Conservation (phyloP, 164 flowering plant species). For the Malania oleifera region DNA sequence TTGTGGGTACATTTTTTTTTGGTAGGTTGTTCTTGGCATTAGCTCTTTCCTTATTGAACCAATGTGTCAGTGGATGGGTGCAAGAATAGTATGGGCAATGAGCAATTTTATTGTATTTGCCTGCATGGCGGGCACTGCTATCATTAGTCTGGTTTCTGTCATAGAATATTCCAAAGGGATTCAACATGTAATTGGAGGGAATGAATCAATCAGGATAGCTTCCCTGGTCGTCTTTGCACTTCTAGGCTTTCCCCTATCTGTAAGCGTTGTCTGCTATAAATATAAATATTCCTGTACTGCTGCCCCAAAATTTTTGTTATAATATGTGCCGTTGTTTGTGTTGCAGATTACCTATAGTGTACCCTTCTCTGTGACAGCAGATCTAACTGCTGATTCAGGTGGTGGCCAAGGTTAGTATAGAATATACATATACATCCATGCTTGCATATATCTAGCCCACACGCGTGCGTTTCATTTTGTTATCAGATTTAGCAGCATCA, state of each 20-base stretch:
- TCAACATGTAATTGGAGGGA: slow-evolving; percentile 58
- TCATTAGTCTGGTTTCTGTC: slow-evolving; percentile 70
- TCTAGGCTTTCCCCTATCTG: slow-evolving; percentile 94
- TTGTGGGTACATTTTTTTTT: slow-evolving; percentile 4
- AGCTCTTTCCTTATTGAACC: slow-evolving; percentile 90
- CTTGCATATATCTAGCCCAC: background rate
- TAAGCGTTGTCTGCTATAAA: slow-evolving; percentile 30
- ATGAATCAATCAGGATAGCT: slow-evolving; percentile 42
- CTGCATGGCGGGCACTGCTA: slow-evolving; percentile 87
- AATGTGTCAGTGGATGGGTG: slow-evolving; percentile 77
- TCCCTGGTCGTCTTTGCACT: slow-evolving; percentile 75
- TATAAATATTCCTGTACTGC: too few species aligned
- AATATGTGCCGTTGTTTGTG: slow-evolving; percentile 4
- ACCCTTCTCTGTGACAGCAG: slow-evolving; percentile 90
- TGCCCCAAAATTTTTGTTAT: too few species aligned
- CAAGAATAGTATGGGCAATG: slow-evolving; percentile 83
- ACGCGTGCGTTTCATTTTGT: slow-evolving; percentile 3
- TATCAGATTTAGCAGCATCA: background rate
- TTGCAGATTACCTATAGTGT: slow-evolving; percentile 91
- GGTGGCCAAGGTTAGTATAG: slow-evolving; percentile 90
- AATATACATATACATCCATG: background rate
- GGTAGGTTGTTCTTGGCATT: slow-evolving; percentile 87
- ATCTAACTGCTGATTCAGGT: slow-evolving; percentile 87
- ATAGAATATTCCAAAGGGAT: slow-evolving; percentile 48
- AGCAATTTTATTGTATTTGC: slow-evolving; percentile 87